Evolutionary conservation across 1,284 basidiomycete species (phyloP).

Genomic region (Rhodotorula sp.): DNA sequence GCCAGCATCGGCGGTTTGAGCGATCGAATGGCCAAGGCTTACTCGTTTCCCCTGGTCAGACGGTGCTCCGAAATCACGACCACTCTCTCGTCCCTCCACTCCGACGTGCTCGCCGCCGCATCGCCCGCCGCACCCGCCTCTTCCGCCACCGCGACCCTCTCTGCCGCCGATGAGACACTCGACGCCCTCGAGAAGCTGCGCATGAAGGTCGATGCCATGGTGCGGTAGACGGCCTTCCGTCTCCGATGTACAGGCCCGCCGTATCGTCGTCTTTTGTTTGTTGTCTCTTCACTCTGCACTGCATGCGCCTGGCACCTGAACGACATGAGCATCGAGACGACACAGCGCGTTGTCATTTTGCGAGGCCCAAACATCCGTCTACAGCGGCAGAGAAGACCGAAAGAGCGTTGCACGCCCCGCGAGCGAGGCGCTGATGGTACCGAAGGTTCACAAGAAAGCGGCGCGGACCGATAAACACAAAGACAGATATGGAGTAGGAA

Average conservation of each 20-base stretch:
- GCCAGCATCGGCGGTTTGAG: not conserved
- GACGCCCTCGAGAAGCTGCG: not conserved
- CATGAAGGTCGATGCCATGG: not conserved
- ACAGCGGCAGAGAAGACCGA: not conserved
- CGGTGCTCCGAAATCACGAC: constrained; percentile 14
- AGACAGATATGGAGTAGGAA: too few species aligned
- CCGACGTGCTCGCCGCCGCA: not conserved
- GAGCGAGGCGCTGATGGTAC: too few species aligned
- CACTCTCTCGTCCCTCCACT: constrained; percentile 1
- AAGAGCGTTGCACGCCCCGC: not conserved
- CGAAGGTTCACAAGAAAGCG: too few species aligned
- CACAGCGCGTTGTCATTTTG: not conserved
- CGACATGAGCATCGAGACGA: too few species aligned
- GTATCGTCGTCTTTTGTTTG: not conserved
- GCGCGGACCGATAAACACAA: too few species aligned
- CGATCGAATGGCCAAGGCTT: not conserved
- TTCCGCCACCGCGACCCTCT: not conserved
- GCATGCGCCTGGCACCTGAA: too few species aligned
- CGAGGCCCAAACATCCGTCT: too few species aligned
- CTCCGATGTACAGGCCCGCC: too few species aligned
- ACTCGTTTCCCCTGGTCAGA: not conserved
- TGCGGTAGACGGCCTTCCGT: not conserved
- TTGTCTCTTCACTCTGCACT: not conserved
- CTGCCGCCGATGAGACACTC: constrained; percentile 6
- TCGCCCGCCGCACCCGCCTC: not conserved